Evolutionary conservation across 768 basidiomycete species (phyloP), one percentile per base, ranked within the genome.

Genomic region (Leccinum incarnatum): DNA sequence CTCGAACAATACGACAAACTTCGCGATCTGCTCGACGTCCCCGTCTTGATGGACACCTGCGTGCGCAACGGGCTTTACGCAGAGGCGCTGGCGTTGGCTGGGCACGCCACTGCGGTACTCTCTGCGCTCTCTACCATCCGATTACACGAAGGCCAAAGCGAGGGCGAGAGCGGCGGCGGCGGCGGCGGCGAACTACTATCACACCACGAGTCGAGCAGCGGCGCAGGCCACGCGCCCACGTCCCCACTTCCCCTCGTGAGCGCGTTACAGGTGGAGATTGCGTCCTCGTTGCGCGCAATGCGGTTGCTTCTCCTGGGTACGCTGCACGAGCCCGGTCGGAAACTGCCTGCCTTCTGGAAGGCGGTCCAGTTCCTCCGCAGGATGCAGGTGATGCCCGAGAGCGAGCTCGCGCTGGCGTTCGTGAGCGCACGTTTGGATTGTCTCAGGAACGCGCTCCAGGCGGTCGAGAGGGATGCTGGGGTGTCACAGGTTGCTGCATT

Each of bases 1-100:
- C 83, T 94, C 59, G 95, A 98, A 66, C 91, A 96, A 66, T 90
- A 94, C 68, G 93, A 96, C 72, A 95, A 95, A 73, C 82, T 98
- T 59, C 82, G 90, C 62, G 95, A 98, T 72, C 75, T 98, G 36
- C 84, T 98, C 57, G 95, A 97, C 65, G 83, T 95, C 51, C 94
- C 96, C 9, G 78, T 90, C 53, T 81, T 99, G 30, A 89, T 97
- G 68, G 93, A 96, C 70, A 92, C 93, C 1, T 98, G 94, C 69
- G 90, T 97, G 14, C 83, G 94, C 40, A 94, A 93, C 67, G 93
- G 93, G 7, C 89, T 91, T 73, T 98, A 95, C 76, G 81, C 86
- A 54, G 97, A 98, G 69, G 95, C 95, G 0, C 81, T 98, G 57
- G 89, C 93, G 27, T 81, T 98, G 40, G 82, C 89, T 5, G 77